A percentile compares a stretch with the other conserved stretches of the same genome.
Evolutionary conservation across 2,329 filamentous ascomycete species (phyloP).

Genomic region (Aspergillus viridinutans): DNA sequence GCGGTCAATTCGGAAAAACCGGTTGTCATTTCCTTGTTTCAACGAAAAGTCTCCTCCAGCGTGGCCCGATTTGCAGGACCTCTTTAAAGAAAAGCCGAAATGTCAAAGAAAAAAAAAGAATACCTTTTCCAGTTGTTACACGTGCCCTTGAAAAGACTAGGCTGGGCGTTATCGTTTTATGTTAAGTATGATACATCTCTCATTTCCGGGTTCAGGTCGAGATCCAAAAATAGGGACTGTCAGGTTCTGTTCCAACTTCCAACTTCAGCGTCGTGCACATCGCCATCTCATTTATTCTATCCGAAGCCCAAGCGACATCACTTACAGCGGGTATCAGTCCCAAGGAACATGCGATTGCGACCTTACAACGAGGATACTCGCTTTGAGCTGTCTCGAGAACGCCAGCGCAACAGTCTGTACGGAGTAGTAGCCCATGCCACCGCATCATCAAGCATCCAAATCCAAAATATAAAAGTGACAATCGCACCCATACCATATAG

Average conservation of each 20-base stretch:
- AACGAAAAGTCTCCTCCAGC: conserved; percentile 22
- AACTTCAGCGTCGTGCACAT: background rate
- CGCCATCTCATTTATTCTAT: conserved; percentile 1
- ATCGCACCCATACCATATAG: background rate
- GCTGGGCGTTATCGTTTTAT: conserved; percentile 30
- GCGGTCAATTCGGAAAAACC: conserved; percentile 31
- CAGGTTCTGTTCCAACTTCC: conserved; percentile 10
- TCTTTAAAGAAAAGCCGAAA: conserved; percentile 28
- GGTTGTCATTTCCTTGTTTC: conserved; percentile 30
- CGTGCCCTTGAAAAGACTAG: conserved; percentile 6
- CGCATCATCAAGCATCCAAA: background rate
- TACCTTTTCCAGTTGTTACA: conserved; percentile 31
- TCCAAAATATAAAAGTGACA: background rate
- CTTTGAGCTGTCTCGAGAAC: background rate
- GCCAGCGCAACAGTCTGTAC: background rate
- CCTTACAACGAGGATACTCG: background rate
- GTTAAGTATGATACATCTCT: conserved; percentile 34
- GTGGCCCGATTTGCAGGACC: conserved; percentile 30
- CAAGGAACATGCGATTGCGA: background rate
- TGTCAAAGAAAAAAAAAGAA: conserved; percentile 35
- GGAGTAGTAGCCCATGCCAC: background rate
- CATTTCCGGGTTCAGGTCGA: conserved; percentile 31
- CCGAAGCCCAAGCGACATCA: conserved; percentile 6
- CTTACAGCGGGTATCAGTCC: background rate
- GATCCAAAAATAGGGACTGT: conserved; percentile 27